Conservation (phyloP, 345 rosid genomes). For the Eucalyptus urophylla region DNA sequence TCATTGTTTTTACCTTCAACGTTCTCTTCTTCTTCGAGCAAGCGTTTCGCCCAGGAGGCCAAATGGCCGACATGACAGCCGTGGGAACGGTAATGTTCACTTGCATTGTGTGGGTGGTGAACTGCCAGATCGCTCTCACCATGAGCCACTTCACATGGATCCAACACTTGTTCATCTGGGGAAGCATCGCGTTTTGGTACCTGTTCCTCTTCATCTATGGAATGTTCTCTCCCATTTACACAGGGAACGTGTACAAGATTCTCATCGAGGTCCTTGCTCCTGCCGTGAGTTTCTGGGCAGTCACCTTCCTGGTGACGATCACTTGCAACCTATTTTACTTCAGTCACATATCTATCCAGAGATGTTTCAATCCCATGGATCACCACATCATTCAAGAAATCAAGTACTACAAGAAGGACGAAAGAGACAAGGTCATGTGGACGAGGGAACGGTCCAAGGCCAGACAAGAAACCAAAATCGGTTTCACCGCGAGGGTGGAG, state of each 20-base stretch:
- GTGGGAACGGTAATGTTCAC: constrained; percentile 94
- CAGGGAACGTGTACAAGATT: constrained; percentile 62
- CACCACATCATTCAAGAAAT: constrained; percentile 99
- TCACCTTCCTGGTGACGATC: constrained; percentile 62
- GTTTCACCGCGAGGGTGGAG: constrained; percentile 89
- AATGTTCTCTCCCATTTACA: constrained; percentile 41
- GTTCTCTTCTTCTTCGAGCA: constrained; percentile 55
- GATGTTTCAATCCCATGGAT: constrained; percentile 83
- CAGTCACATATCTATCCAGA: constrained; percentile 64
- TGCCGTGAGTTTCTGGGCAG: constrained; percentile 67
- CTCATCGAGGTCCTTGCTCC: constrained; percentile 82
- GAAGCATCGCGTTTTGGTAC: constrained; percentile 82
- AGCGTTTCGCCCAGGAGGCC: constrained; percentile 71
- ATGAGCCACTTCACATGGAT: constrained; percentile 99
- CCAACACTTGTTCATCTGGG: constrained; percentile 90
- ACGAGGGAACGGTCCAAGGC: constrained; percentile 84
- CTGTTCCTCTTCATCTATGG: constrained; percentile 69
- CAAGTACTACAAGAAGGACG: constrained; percentile 72
- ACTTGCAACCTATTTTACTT: constrained; percentile 69
- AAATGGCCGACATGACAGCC: constrained; percentile 87
- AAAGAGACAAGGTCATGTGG: constrained; percentile 77
- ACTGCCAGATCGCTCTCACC: constrained; percentile 83
- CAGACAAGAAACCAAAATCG: constrained; percentile 84
- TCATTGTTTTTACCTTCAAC: constrained; percentile 67
- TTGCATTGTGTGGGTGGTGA: constrained; percentile 89